Evolutionary conservation across 768 basidiomycete species (phyloP).

Genomic region (Termitomyces sp.): DNA sequence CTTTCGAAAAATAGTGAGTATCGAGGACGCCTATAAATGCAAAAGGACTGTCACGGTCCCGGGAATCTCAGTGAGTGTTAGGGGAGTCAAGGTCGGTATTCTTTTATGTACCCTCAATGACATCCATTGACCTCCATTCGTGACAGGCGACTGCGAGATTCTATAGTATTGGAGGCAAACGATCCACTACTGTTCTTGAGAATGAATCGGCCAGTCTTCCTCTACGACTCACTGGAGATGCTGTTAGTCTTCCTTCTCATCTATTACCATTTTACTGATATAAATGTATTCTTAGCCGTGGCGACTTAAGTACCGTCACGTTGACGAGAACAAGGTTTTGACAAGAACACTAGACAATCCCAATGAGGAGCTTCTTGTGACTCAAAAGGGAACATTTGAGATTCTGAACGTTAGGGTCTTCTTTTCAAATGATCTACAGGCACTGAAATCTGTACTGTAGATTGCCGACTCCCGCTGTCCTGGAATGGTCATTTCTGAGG

Average conservation of each 20-base stretch:
- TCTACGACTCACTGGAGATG: conserved; percentile 85
- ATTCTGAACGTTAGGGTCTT: conserved; percentile 49
- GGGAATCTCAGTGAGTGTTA: conserved; percentile 82
- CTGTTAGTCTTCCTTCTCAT: conserved; percentile 41
- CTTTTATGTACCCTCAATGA: conserved; percentile 1
- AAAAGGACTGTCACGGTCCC: conserved; percentile 67
- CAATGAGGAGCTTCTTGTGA: conserved; percentile 72
- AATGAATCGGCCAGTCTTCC: conserved; percentile 70
- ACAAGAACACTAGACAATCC: conserved; percentile 44
- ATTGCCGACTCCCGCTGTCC: conserved; percentile 83
- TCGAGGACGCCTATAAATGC: conserved; percentile 88
- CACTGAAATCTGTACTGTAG: conserved; percentile 33
- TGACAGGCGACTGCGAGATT: conserved; percentile 81
- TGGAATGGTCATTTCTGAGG: conserved; percentile 57
- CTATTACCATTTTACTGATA: background rate
- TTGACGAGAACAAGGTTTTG: conserved; percentile 33
- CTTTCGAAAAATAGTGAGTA: conserved; percentile 50
- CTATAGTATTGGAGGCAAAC: conserved; percentile 59
- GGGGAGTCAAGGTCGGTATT: conserved; percentile 60
- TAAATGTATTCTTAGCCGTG: conserved; percentile 60
- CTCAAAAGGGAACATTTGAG: conserved; percentile 71
- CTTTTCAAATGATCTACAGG: background rate
- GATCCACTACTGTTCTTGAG: conserved; percentile 63
- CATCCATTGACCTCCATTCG: background rate
- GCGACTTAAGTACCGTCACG: conserved; percentile 68